Percentiles rank a stretch among this genome's conserved stretches.
Conservation (phyloP, 2,329 filamentous ascomycete species). For the Knufia petricola region DNA sequence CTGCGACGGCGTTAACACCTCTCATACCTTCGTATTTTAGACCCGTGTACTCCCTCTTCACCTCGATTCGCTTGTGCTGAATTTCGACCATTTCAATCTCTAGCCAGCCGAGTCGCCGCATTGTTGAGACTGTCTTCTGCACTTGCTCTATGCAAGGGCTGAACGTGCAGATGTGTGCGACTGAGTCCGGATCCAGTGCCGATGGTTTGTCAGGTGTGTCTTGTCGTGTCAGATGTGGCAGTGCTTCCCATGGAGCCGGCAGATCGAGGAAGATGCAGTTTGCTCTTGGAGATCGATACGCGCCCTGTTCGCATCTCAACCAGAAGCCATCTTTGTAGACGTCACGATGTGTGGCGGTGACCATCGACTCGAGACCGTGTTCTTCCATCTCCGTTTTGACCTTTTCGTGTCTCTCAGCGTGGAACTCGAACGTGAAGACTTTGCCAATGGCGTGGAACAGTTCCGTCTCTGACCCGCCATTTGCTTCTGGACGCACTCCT, state of each 20-base stretch:
- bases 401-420: constrained; percentile 34
- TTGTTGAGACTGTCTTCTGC: constrained; percentile 67
- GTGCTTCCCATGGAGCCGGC: constrained; percentile 41
- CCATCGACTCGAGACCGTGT: constrained; percentile 36
- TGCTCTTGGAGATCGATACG: constrained; percentile 33
- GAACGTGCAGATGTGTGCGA: constrained; percentile 82
- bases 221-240: constrained; percentile 37
- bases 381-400: constrained; percentile 34
- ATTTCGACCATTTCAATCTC: constrained; percentile 93
- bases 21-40: constrained; percentile 57
- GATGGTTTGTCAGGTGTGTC: constrained; percentile 29
- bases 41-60: constrained; percentile 71
- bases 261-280: constrained; percentile 42
- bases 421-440: constrained; percentile 44
- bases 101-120: constrained; percentile 77
- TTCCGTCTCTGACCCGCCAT: constrained; percentile 14
- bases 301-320: constrained; percentile 22
- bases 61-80: constrained; percentile 65
- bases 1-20: constrained; percentile 59
- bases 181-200: constrained; percentile 59
- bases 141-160: constrained; percentile 97
- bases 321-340: constrained; percentile 42
- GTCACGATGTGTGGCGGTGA: constrained; percentile 39
- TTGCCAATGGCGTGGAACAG: constrained; percentile 28
- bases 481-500: constrained; percentile 22